phyloP scores from a whole-genome alignment of 352 stramenopile genomes.

The Thraustochytrium sp. region DNA sequence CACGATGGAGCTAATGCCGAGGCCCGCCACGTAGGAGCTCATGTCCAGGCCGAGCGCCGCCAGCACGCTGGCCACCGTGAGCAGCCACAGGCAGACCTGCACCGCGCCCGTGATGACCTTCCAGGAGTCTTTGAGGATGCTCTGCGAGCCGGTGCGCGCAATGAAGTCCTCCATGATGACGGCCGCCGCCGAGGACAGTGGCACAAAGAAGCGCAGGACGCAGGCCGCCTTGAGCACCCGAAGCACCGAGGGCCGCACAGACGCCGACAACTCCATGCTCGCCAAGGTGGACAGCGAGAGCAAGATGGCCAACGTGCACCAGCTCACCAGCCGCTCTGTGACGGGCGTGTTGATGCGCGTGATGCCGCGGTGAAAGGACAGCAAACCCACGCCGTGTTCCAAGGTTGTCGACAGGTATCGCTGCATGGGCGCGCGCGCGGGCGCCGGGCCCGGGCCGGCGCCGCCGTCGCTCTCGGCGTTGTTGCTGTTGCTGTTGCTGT shows the following conservation, averaged over 20 bases:
- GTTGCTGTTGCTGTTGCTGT: neutral
- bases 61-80: neutral
- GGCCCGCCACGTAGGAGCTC: constrained; percentile 21
- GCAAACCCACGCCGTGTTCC: neutral
- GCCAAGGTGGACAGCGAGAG: neutral
- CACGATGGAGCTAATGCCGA: constrained; percentile 29
- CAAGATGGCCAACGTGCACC: neutral
- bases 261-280: neutral
- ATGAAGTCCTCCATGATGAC: constrained; percentile 29
- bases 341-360: neutral
- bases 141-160: neutral
- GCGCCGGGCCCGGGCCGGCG: neutral
- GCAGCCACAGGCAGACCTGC: constrained; percentile 4
- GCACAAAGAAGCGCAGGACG: constrained; percentile 25
- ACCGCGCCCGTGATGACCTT: neutral
- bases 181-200: neutral
- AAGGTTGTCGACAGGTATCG: neutral
- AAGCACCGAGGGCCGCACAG: neutral
- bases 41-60: constrained; percentile 2
- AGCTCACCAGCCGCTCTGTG: neutral
- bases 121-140: constrained; percentile 23
- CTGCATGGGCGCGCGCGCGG: neutral
- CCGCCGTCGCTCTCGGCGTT: neutral
- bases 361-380: constrained; percentile 23
- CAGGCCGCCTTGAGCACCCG: neutral